phyloP scores from a whole-genome alignment of 306 rosid genomes.

The Leucaena leucocephala region DNA sequence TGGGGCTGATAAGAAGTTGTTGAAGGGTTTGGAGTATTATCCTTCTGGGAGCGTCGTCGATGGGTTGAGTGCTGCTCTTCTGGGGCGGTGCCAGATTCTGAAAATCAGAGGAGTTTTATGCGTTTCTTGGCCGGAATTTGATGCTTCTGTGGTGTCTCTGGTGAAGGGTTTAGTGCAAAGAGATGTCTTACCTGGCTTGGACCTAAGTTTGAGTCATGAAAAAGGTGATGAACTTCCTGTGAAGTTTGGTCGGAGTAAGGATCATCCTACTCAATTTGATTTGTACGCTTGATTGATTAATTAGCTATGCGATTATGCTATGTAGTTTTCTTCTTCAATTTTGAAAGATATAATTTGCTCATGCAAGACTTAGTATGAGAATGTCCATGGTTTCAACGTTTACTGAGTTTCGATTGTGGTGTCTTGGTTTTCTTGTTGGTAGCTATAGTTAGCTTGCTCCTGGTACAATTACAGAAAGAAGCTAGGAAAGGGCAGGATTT shows the following conservation, averaged over 20 bases:
- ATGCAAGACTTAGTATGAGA: not conserved
- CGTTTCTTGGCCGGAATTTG: conserved; percentile 80
- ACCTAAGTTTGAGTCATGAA: conserved; percentile 27
- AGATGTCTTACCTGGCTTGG: conserved; percentile 48
- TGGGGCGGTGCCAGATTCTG: conserved; percentile 62
- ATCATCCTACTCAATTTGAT: conserved; percentile 55
- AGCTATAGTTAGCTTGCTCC: not conserved
- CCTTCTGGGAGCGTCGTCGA: conserved; percentile 91
- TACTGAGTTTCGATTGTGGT: not conserved
- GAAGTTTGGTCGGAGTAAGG: conserved; percentile 45
- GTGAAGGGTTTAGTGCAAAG: conserved; percentile 49
- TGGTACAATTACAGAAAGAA: not conserved
- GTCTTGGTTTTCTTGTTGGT: not conserved
- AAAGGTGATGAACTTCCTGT: conserved; percentile 35
- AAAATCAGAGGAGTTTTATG: conserved; percentile 65
- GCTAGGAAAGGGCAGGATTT: not conserved
- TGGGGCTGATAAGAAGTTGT: conserved; percentile 28
- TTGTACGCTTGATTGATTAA: conserved; percentile 57
- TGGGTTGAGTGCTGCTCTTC: conserved; percentile 73
- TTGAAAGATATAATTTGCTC: not conserved
- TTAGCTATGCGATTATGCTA: not conserved
- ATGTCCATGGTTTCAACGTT: not conserved
- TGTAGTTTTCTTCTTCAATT: not conserved
- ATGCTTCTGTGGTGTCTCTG: conserved; percentile 49
- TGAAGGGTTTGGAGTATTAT: conserved; percentile 54